Evolutionary conservation across 2,329 filamentous ascomycete species (phyloP).

Genomic region (Coniochaeta prunicola): DNA sequence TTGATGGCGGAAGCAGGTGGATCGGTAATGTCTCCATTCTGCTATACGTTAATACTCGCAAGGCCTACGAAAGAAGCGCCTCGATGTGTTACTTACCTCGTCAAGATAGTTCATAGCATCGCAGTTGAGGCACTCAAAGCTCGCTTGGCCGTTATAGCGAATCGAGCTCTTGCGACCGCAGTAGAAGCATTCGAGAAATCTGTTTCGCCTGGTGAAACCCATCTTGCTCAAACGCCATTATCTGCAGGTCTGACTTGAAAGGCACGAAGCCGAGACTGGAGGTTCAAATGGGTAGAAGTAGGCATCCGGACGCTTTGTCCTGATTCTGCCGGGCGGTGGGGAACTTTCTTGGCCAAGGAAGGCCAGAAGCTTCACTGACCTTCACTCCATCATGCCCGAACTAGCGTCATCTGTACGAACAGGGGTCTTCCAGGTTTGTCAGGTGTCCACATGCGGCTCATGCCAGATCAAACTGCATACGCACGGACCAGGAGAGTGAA

Average conservation of each 20-base stretch:
- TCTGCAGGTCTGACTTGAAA: neutral
- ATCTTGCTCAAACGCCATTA: conserved; percentile 20
- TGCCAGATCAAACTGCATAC: neutral
- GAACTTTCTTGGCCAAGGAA: neutral
- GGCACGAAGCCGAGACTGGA: neutral
- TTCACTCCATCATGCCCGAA: neutral
- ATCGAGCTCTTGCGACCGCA: conserved; percentile 64
- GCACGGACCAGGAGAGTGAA: neutral
- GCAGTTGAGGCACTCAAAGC: conserved; percentile 71
- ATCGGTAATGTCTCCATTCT: conserved; percentile 87
- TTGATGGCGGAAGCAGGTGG: conserved; percentile 60
- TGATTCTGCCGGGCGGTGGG: conserved; percentile 1
- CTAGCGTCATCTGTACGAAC: neutral
- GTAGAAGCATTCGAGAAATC: conserved; percentile 68
- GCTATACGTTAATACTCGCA: conserved; percentile 3
- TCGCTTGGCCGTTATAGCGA: conserved; percentile 48
- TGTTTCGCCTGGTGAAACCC: conserved; percentile 32
- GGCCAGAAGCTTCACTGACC: neutral
- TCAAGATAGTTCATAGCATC: conserved; percentile 87
- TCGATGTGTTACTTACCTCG: conserved; percentile 50
- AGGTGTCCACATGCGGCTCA: neutral
- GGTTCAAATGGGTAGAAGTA: neutral
- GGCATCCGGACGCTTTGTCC: neutral
- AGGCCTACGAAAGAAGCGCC: neutral
- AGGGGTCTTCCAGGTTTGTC: neutral